These are phyloP conservation scores for Neonectria sp. DNA, from an alignment of 2,329 filamentous ascomycete species.

Conservation along the genomic window DNA sequence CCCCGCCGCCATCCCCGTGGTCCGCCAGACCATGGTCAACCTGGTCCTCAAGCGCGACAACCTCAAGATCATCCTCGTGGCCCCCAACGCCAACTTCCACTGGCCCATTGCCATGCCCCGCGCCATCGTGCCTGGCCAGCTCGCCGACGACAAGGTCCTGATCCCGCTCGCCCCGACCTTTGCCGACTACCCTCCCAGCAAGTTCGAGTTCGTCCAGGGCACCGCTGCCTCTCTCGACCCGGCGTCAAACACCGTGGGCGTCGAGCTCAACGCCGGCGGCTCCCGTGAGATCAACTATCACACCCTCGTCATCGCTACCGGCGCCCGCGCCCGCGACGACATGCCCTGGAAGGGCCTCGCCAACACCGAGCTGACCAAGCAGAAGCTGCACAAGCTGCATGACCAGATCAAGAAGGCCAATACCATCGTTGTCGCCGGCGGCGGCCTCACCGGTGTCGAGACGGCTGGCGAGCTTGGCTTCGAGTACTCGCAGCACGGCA, in stretches of 20 bases:
- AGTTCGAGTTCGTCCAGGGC: constrained; percentile 69
- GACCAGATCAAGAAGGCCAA: constrained; percentile 58
- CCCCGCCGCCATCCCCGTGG: constrained; percentile 61
- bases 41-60: constrained; percentile 56
- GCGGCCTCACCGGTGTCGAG: constrained; percentile 66
- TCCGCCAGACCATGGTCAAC: constrained; percentile 66
- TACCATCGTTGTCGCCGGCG: constrained; percentile 67
- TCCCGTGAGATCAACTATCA: constrained; percentile 63
- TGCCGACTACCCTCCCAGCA: constrained; percentile 60
- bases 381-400: constrained; percentile 55
- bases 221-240: constrained; percentile 62
- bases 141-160: constrained; percentile 58
- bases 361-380: constrained; percentile 59
- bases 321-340: constrained; percentile 58
- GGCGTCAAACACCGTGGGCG: constrained; percentile 57
- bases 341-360: constrained; percentile 67
- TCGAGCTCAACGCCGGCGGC: constrained; percentile 54
- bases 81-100: constrained; percentile 64
- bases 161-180: constrained; percentile 60
- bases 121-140: constrained; percentile 62
- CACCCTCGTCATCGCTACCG: constrained; percentile 70
- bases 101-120: constrained; percentile 66
- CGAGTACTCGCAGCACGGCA: constrained; percentile 59
- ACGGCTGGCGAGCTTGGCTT: constrained; percentile 66
- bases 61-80: constrained; percentile 62